Evolutionary conservation across 2,329 filamentous ascomycete species (phyloP), one percentile per base, ranked within the genome.

Genomic region (Rasamsonia emersonii): DNA sequence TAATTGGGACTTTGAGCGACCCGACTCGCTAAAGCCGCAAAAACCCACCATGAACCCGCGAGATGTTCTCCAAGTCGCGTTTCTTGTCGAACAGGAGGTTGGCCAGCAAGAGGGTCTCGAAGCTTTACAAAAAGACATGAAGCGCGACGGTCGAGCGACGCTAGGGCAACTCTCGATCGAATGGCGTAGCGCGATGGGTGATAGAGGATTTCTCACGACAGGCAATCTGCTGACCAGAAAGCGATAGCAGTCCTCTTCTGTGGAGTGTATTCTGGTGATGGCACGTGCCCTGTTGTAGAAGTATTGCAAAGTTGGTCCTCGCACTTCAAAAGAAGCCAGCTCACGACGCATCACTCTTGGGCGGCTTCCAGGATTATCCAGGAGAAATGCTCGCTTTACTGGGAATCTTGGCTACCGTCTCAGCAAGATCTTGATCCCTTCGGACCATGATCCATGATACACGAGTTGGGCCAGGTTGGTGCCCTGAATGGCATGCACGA

Each of bases 121-220:
- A 38, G 71, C 71, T 7, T 38, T 63, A 8, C 56, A 59, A 23
- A 63, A 61, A 37, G 64, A 66, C 30, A 64, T 75, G 42, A 64
- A 61, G 24, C 58, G 61, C 19, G 61, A 65, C 39, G 63, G 64
- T 11, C 65, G 70, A 39, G 64, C 82, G 21, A 66, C 79, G 13
- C 77, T 96, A 51, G 89, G 88, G 4, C 78, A 91, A 41, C 60
- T 96, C 44, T 80, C 79, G 25, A 82, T 96, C 37, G 81, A 85
- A 33, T 98, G 91, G 91, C 73, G 84, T 41, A 82, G 82, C 21
- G 75, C 83, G 40, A 88, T 95, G 81, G 91, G 91, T 1, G 91
- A 89, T 59, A 74, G 76, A 47, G 91, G 91, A 1, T 88, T 78
- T 46, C 65, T 98, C 52, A 86, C 80, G 26, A 98, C 91, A 5